Percentiles rank a stretch among this genome's conserved stretches.
Conservation (phyloP, 805 yeast genomes). For the Monosporozyma siamensis region DNA sequence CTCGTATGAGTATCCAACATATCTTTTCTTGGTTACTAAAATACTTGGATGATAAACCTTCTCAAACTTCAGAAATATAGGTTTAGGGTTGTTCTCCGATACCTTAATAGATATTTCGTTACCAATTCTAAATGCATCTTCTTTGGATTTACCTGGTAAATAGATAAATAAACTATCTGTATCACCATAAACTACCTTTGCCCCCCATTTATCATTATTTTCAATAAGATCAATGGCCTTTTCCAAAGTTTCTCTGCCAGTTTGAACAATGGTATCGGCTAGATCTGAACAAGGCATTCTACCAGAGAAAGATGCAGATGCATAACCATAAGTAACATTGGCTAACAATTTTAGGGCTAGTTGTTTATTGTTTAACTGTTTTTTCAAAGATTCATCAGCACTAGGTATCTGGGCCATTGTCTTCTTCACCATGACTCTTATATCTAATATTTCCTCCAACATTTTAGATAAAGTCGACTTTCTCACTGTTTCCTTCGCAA, state of each 20-base stretch:
- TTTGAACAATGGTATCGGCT: constrained; percentile 88
- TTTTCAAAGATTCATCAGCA: constrained; percentile 39
- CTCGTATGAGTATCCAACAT: constrained; percentile 81
- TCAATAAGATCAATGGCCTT: constrained; percentile 66
- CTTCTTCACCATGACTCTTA: constrained; percentile 67
- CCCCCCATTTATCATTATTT: constrained; percentile 54
- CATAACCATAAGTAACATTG: constrained; percentile 91
- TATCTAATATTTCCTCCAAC: constrained; percentile 74
- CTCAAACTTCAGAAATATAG: constrained; percentile 78
- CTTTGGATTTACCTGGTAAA: constrained; percentile 69
- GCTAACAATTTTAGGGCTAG: constrained; percentile 83
- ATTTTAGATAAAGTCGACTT: constrained; percentile 71
- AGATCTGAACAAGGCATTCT: constrained; percentile 95
- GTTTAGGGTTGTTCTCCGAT: constrained; percentile 64
- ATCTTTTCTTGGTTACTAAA: constrained; percentile 76
- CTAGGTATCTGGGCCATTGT: constrained; percentile 49
- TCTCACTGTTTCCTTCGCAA: constrained; percentile 55
- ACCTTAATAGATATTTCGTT: constrained; percentile 54
- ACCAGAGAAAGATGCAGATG: constrained; percentile 92
- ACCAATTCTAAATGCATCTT: constrained; percentile 74
- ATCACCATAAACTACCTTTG: constrained; percentile 92
- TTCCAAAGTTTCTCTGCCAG: constrained; percentile 78
- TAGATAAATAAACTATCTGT: constrained; percentile 90
- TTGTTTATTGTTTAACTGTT: constrained; percentile 66
- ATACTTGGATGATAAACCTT: constrained; percentile 87